phyloP scores from a whole-genome alignment of 495 filamentous ascomycete species.

The Penicillium longicatenatum region DNA sequence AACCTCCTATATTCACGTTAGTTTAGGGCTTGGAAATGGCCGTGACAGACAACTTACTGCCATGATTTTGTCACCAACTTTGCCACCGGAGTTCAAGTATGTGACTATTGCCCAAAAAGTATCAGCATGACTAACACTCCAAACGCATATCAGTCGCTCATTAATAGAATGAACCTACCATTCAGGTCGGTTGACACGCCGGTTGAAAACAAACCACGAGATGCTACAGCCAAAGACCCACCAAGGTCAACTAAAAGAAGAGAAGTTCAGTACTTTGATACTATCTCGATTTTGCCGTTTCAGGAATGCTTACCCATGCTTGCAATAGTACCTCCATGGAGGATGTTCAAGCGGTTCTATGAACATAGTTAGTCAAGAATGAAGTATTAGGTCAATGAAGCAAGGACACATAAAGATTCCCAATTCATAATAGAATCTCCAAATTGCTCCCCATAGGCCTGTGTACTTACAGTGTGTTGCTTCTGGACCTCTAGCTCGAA shows the following conservation, averaged over 20 bases:
- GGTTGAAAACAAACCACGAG: constrained; percentile 81
- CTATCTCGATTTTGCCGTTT: background rate
- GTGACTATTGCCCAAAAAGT: constrained; percentile 64
- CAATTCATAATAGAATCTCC: background rate
- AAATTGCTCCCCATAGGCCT: background rate
- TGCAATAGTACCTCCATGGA: constrained; percentile 95
- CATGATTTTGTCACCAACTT: constrained; percentile 72
- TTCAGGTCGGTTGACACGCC: constrained; percentile 94
- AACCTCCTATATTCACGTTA: constrained; percentile 53
- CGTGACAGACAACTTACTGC: constrained; percentile 46
- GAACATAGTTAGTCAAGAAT: constrained; percentile 11
- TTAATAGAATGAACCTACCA: constrained; percentile 53
- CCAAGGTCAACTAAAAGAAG: constrained; percentile 73
- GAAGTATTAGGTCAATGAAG: background rate
- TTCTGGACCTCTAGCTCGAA: constrained; percentile 86
- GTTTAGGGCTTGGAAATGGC: constrained; percentile 7
- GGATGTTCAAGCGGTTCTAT: constrained; percentile 84
- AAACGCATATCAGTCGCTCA: background rate
- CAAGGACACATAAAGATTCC: background rate
- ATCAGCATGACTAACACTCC: background rate
- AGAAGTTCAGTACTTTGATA: constrained; percentile 5
- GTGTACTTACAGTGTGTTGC: constrained; percentile 74
- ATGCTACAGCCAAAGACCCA: constrained; percentile 91
- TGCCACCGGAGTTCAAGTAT: constrained; percentile 82
- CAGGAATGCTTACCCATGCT: constrained; percentile 65